Conservation (phyloP, 2,329 filamentous ascomycete species). For the Calonectria pseudoreteaudii region DNA sequence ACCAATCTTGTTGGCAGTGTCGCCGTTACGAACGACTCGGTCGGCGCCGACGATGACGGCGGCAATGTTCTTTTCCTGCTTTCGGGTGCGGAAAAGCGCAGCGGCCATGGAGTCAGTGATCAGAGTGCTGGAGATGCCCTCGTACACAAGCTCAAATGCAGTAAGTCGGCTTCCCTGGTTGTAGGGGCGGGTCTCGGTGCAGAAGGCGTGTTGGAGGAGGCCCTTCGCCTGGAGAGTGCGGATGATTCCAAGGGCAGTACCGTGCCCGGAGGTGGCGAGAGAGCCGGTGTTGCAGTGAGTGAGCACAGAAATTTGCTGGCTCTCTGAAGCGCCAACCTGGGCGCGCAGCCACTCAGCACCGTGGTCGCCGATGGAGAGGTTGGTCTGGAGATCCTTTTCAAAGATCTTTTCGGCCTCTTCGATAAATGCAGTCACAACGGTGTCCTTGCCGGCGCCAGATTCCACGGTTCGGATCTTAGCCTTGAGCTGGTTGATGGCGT, state of each 20-base stretch:
- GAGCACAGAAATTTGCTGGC: constrained; percentile 77
- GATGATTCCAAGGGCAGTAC: constrained; percentile 94
- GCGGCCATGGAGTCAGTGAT: constrained; percentile 98
- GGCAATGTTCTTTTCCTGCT: constrained; percentile 74
- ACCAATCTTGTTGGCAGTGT: constrained; percentile 98
- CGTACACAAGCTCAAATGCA: constrained; percentile 95
- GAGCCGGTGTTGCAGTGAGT: constrained; percentile 99
- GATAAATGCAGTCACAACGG: constrained; percentile 78
- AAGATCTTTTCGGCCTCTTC: constrained; percentile 87
- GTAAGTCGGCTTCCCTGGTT: constrained; percentile 97
- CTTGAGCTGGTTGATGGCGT: constrained; percentile 87
- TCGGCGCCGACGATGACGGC: constrained; percentile 96
- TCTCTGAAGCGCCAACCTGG: constrained; percentile 62
- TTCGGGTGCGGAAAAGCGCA: constrained; percentile 77
- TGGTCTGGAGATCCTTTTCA: constrained; percentile 86
- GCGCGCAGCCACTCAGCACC: constrained; percentile 86
- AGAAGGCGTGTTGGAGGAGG: constrained; percentile 86
- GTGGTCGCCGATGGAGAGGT: constrained; percentile 84
- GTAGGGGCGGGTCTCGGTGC: constrained; percentile 96
- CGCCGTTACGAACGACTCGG: constrained; percentile 93
- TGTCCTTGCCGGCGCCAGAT: constrained; percentile 54
- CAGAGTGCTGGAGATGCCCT: constrained; percentile 89
- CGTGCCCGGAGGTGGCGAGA: constrained; percentile 96
- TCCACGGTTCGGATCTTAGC: constrained; percentile 66
- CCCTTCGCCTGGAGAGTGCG: constrained; percentile 78